Evolutionary conservation across 108 stramenopile species (phyloP).

Genomic region (Nannochloropsis granulata): DNA sequence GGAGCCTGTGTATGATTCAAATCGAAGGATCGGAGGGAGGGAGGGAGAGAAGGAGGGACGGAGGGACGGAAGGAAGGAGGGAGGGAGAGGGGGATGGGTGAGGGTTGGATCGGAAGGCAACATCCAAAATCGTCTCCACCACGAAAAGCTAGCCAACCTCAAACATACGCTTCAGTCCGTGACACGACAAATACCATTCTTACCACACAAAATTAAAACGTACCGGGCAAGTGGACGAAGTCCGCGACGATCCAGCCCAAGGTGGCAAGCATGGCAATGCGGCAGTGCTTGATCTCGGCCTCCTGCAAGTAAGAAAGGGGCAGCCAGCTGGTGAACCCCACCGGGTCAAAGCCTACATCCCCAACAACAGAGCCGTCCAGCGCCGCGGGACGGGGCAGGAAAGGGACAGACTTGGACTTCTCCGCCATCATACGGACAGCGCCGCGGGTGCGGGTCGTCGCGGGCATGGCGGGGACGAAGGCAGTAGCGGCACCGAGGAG

Average conservation of each 20-base stretch:
- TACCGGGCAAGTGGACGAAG: constrained; percentile 57
- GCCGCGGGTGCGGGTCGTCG: background rate
- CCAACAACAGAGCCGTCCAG: background rate
- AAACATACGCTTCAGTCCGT: no score
- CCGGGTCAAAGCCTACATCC: constrained; percentile 82
- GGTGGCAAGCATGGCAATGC: constrained; percentile 81
- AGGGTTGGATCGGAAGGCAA: background rate
- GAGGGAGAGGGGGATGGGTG: background rate
- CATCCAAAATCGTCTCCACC: no score
- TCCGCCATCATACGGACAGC: background rate
- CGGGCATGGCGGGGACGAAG: background rate
- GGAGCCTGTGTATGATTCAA: background rate
- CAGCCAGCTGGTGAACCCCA: constrained; percentile 68
- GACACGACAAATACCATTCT: no score
- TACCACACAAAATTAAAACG: background rate
- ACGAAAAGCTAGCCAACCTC: no score
- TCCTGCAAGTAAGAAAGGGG: constrained; percentile 81
- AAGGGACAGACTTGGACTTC: background rate
- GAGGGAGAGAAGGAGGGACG: background rate
- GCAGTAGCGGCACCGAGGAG: background rate
- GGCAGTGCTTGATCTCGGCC: constrained; percentile 88
- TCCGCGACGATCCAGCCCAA: constrained; percentile 71
- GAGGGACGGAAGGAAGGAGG: background rate
- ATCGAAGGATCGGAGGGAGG: background rate
- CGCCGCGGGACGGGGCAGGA: background rate